These are phyloP conservation scores for Corylus heterophylla DNA, from an alignment of 306 rosid genomes.

Conservation along the genomic window DNA sequence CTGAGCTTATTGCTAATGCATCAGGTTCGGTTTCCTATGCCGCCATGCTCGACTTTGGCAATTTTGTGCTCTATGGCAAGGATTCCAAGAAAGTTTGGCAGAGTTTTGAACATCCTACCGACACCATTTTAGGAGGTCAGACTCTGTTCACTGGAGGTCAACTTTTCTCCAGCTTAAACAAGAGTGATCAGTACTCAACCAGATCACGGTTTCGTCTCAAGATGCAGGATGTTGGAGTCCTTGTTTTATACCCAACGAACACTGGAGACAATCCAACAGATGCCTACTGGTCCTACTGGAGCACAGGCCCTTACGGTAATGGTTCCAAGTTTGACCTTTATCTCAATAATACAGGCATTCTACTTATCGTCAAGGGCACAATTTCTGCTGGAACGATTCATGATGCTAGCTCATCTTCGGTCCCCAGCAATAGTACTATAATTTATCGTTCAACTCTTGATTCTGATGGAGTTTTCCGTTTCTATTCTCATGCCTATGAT, in stretches of 20 bases:
- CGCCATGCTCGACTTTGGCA: not conserved
- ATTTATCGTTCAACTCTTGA: no score
- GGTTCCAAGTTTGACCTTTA: not conserved
- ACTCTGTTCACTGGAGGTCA: not conserved
- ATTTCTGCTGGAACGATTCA: no score
- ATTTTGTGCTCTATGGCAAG: not conserved
- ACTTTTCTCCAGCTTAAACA: not conserved
- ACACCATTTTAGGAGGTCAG: not conserved
- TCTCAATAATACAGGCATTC: not conserved
- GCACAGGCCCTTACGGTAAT: rapidly evolving
- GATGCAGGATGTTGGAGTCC: not conserved
- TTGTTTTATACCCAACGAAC: not conserved
- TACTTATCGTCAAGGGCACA: no score
- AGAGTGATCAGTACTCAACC: not conserved
- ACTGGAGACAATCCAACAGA: rapidly evolving
- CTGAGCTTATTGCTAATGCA: not conserved
- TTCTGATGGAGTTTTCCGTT: no score
- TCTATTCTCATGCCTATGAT: not conserved
- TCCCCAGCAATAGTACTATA: no score
- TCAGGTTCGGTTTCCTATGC: not conserved
- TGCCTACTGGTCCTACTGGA: not conserved
- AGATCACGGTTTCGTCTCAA: not conserved
- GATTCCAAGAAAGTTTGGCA: not conserved
- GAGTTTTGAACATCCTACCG: not conserved
- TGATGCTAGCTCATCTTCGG: rapidly evolving